A percentile compares a stretch with the other conserved stretches of the same genome.
Evolutionary conservation across 306 rosid genomes (phyloP).

Genomic region (Arachis stenosperma): DNA sequence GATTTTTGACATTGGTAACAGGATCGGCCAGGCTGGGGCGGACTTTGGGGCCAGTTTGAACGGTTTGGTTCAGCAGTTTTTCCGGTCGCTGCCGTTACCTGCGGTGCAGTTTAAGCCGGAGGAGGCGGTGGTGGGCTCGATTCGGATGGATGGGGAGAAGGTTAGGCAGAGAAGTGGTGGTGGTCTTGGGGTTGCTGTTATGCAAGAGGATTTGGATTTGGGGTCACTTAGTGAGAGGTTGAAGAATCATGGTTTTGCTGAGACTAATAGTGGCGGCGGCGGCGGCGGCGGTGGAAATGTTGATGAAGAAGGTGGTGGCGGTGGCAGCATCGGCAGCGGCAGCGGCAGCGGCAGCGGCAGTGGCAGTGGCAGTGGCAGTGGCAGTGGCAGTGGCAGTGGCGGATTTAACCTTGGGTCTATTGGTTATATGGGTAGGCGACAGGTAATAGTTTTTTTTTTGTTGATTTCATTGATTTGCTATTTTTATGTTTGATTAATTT

Average conservation of each 20-base stretch:
- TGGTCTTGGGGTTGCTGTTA: conserved; percentile 39
- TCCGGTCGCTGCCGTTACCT: conserved; percentile 74
- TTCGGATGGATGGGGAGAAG: conserved; percentile 56
- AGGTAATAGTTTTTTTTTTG: conserved; percentile 47
- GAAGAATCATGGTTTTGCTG: conserved; percentile 65
- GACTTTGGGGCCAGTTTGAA: conserved; percentile 91
- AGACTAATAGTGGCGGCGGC: conserved; percentile 50
- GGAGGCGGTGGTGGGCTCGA: conserved; percentile 43
- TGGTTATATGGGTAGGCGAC: conserved; percentile 77
- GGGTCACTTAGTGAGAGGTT: conserved; percentile 58
- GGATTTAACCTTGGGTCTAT: conserved; percentile 69
- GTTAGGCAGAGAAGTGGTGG: conserved; percentile 61
- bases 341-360: conserved; percentile 49
- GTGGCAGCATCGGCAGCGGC: conserved; percentile 44
- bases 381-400: conserved; percentile 38
- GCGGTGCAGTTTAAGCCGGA: conserved; percentile 70
- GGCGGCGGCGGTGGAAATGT: too few species aligned
- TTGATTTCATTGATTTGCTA: conserved; percentile 7
- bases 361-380: conserved; percentile 10
- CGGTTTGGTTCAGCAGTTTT: conserved; percentile 91
- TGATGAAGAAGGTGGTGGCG: too few species aligned
- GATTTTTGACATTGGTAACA: conserved; percentile 76
- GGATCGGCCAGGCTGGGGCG: conserved; percentile 93
- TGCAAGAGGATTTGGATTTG: conserved; percentile 63
- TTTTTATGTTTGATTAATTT: conserved; percentile 22